Evolutionary conservation across 495 filamentous ascomycete species (phyloP), one percentile per base, ranked within the genome.

Genomic region (Lasiosphaeris hirsuta): DNA sequence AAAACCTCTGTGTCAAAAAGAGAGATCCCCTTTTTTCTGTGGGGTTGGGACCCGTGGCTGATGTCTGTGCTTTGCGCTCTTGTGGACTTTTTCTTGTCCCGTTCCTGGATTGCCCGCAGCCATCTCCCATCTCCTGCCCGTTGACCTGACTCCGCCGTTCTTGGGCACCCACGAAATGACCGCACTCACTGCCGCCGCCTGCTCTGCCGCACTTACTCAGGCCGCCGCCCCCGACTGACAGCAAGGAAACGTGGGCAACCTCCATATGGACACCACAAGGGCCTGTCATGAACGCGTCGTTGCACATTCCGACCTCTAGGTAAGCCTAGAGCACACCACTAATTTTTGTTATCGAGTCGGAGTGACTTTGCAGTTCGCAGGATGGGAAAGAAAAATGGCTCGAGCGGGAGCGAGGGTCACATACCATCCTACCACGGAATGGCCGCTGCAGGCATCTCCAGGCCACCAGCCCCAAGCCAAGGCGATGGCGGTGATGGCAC

Each of bases 1-100:
- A 55, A 46, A 55, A 41, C 53, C 36, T 41, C 46, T 55, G 53
- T 55, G 40, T 55, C 53, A 55, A 38, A 46, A 38, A 23, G 41
- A 46, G 49, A 51, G 49, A 51, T 41, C 23, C 40, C 51, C 34
- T 34, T 36, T 36, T 36, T 42, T 10, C 35, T 54, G 51, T 41
- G 51, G 51, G 51, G 51, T 30, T 38, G n/a, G 37, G 33, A 36
- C 33, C 43, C 34, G 39, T 54, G 51, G 38, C 39, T 44, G 33
- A 30, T 34, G 39, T 54, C 51, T 54, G 51, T 41, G 39, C 51
- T 30, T 30, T 30, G 23, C 23, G 43, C 18, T 46, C 43, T 11
- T 18, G 17, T 46, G 7, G 43, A 46, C n/a, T 46, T 10, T 23
- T 41, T 41, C 11, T 13, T 46, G 46, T 34, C 15, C 15, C 46